Evolutionary conservation across 2,329 filamentous ascomycete genomes (phyloP).

Genomic region (Clonostachys solani): DNA sequence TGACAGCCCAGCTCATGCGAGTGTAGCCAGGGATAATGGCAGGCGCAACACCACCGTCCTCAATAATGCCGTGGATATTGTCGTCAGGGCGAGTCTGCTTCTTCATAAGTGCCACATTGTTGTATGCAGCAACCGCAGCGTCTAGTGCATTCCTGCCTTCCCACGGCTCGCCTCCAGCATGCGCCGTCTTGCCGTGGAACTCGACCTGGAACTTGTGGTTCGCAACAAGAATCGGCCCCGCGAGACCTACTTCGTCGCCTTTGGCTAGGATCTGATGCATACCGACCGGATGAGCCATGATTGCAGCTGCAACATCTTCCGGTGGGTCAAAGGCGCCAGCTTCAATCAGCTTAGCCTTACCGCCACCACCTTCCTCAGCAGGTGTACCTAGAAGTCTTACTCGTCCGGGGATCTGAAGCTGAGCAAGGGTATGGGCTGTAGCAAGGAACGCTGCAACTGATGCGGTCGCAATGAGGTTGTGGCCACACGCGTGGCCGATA

Average conservation of each 20-base stretch:
- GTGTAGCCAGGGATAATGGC: constrained; percentile 25
- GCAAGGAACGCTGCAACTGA: constrained; percentile 31
- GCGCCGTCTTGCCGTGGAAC: constrained; percentile 24
- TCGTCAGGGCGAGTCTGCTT: constrained; percentile 30
- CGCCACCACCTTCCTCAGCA: constrained; percentile 35
- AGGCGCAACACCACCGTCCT: constrained; percentile 25
- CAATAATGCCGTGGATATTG: constrained; percentile 28
- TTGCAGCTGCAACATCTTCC: constrained; percentile 11
- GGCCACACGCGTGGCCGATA: constrained; percentile 39
- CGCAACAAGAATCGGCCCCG: constrained; percentile 18
- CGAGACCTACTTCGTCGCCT: background rate
- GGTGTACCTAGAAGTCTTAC: constrained; percentile 34
- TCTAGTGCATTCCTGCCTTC: constrained; percentile 30
- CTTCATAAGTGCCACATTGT: constrained; percentile 24
- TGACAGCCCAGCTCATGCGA: too few relatives aligned
- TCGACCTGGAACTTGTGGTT: constrained; percentile 18
- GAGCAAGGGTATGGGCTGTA: constrained; percentile 21
- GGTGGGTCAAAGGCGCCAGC: constrained; percentile 13
- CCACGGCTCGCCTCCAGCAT: constrained; percentile 29
- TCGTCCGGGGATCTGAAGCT: constrained; percentile 19
- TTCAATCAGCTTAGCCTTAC: constrained; percentile 20
- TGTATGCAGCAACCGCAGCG: constrained; percentile 27
- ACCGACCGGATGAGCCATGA: constrained; percentile 18
- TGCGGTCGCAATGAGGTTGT: constrained; percentile 37
- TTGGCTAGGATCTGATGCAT: constrained; percentile 2